These are phyloP conservation scores for Ascobolus immersus DNA, from an alignment of 495 filamentous ascomycete genomes.

Conservation along the genomic window DNA sequence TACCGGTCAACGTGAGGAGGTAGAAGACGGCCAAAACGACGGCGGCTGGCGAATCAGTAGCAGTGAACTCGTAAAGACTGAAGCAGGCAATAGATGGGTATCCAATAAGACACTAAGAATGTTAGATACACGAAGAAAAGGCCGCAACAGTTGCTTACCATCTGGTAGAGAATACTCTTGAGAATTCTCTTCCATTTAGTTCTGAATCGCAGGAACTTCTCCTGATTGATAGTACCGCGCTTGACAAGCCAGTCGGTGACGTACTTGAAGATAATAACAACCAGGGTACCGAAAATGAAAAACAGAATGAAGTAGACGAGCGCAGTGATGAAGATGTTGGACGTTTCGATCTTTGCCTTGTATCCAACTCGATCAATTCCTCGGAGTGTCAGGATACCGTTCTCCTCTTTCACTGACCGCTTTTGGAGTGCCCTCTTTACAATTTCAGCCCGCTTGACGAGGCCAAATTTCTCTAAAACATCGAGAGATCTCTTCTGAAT, in stretches of 20 bases:
- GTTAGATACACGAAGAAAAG: too few relatives aligned
- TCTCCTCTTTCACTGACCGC: background rate
- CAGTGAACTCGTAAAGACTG: constrained; percentile 76
- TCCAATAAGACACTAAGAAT: constrained; percentile 65
- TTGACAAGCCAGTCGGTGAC: constrained; percentile 38
- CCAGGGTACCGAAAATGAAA: constrained; percentile 36
- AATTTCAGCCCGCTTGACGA: background rate
- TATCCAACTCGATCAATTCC: constrained; percentile 78
- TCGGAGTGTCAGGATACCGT: constrained; percentile 27
- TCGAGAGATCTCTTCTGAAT: constrained; percentile 42
- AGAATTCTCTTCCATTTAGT: constrained; percentile 42
- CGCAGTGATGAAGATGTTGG: constrained; percentile 79
- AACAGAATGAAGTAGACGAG: constrained; percentile 75
- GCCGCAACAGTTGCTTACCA: too few relatives aligned
- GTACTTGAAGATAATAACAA: constrained; percentile 53
- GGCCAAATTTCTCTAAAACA: constrained; percentile 1
- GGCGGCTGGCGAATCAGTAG: constrained; percentile 57
- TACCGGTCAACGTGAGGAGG: constrained; percentile 47
- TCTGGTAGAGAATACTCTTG: constrained; percentile 65
- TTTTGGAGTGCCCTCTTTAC: background rate
- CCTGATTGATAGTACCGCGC: constrained; percentile 46
- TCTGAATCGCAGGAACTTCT: constrained; percentile 75
- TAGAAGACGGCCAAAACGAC: constrained; percentile 74
- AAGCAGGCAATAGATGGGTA: constrained; percentile 70
- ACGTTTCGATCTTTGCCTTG: constrained; percentile 50